Conservation (phyloP, 805 yeast species). For the Metschnikowia hibisci region DNA sequence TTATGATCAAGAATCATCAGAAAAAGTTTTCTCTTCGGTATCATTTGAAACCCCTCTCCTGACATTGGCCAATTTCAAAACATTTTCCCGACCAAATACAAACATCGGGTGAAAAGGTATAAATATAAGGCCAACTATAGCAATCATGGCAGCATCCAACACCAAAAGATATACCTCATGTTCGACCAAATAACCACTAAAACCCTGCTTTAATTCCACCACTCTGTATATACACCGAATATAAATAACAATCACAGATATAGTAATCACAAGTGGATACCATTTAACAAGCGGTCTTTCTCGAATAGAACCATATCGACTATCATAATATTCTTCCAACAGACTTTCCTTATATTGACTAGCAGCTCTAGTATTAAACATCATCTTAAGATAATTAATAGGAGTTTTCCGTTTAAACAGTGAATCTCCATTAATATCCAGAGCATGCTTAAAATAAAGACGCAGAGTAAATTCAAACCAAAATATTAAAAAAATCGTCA, state of each 20-base stretch:
- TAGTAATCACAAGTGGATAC: conserved; percentile 33
- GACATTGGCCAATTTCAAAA: conserved; percentile 11
- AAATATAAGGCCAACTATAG: conserved; percentile 32
- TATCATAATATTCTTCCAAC: conserved; percentile 31
- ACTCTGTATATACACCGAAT: conserved; percentile 39
- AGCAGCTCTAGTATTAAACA: conserved; percentile 25
- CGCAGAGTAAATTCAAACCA: conserved; percentile 36
- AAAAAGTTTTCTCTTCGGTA: background rate
- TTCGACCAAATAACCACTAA: conserved; percentile 31
- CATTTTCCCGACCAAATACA: conserved; percentile 28
- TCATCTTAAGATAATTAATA: conserved; percentile 25
- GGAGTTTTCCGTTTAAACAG: conserved; percentile 10
- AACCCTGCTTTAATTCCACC: conserved; percentile 40
- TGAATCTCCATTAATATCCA: conserved; percentile 10
- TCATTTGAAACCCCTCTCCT: background rate
- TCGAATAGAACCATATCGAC: conserved; percentile 24
- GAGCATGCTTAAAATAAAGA: conserved; percentile 26
- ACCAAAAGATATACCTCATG: conserved; percentile 37
- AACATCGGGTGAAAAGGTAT: conserved; percentile 39
- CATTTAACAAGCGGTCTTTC: conserved; percentile 23
- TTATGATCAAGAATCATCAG: background rate
- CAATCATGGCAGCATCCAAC: conserved; percentile 38
- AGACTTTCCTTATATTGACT: conserved; percentile 19
- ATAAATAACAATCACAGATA: conserved; percentile 32
- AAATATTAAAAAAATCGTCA: conserved; percentile 33